These are phyloP conservation scores for Boletus pseudo-olivaceus DNA, from an alignment of 768 basidiomycete genomes.

Conservation along the genomic window DNA sequence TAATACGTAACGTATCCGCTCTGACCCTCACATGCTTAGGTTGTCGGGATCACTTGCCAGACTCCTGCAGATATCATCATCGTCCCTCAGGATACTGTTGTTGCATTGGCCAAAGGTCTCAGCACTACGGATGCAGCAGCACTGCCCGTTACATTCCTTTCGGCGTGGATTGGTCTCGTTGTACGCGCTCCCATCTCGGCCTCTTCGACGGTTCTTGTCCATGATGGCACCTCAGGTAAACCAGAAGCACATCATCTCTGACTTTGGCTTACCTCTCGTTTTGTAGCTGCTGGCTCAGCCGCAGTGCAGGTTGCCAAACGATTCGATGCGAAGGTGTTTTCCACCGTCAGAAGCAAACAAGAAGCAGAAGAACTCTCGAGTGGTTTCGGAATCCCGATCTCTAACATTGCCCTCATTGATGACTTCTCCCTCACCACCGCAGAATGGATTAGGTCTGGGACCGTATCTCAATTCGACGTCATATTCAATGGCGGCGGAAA, in stretches of 20 bases:
- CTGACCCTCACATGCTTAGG: conserved; percentile 8
- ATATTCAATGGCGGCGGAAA: conserved; percentile 24
- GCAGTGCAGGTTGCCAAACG: conserved; percentile 28
- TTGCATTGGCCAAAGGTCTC: conserved; percentile 13
- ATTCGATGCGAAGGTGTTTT: conserved; percentile 17
- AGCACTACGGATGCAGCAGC: conserved; percentile 18
- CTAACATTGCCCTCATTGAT: conserved; percentile 10
- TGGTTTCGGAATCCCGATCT: conserved; percentile 5
- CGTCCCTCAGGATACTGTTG: conserved; percentile 11
- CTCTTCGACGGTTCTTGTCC: conserved; percentile 24
- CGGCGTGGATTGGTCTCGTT: conserved; percentile 28
- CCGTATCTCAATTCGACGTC: conserved; percentile 18
- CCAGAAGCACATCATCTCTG: background rate
- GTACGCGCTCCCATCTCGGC: conserved; percentile 15
- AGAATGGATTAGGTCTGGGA: conserved; percentile 15
- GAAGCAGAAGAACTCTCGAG: conserved; percentile 17
- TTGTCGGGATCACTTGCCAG: conserved; percentile 19
- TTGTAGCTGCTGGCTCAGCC: conserved; percentile 21
- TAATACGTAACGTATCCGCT: background rate
- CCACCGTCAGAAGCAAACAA: conserved; percentile 16
- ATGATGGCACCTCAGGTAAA: conserved; percentile 27
- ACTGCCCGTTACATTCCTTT: conserved; percentile 20
- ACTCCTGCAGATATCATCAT: conserved; percentile 15
- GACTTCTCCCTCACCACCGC: conserved; percentile 7
- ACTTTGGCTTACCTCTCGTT: background rate